Base-by-base conservation (phyloP, 352 stramenopile species). In the Phytophthora syringae region DNA sequence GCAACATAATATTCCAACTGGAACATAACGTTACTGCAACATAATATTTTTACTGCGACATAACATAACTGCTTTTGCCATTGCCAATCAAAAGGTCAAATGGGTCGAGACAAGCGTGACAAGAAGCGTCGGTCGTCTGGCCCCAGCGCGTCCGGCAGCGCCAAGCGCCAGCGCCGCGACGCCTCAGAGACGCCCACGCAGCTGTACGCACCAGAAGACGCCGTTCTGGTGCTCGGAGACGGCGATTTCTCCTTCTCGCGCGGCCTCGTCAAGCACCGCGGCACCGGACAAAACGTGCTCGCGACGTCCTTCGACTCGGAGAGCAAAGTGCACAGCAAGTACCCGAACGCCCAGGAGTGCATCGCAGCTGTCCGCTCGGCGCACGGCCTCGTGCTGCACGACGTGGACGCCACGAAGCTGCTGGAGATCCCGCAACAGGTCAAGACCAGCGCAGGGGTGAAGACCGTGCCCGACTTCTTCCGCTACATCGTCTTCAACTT, bases 401-500 rank as follows among this genome's bases (percentile, higher is more conserved):
- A 77, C 63, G 81, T 97, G 39, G 88, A 97, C 67, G 89, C 87
- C 28, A 97, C 88, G 27, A 86, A 92, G 57, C 70, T 96, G 42
- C 61, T 86, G 25, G 57, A 72, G 39, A 60, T 95, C 55, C 77
- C 85, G 9, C 42, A 57, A 9, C 64, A 67, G 9, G 52, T 70
- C 16, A 74, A 72, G 40, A 71, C 55, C 0, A 61, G 60, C 10
- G 32, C 37, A 12, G 60, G 66, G 0, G n/a, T 66, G 20, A 60
- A 68, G 37, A 34, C 37, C 3, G 34, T 89, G 32, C 77, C 83
- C 0, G 30, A 64, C 20, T 84, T 88, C 24, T 96, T 96, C 64
- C 76, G 91, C 53, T 92, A 81, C 65, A 90, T 96, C 43, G 76
- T 97, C 45, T 96, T 96, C 67, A 96, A 96, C 66, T 97, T 97